Conservation (phyloP, 352 stramenopile genomes). For the Phytophthora rubi region DNA sequence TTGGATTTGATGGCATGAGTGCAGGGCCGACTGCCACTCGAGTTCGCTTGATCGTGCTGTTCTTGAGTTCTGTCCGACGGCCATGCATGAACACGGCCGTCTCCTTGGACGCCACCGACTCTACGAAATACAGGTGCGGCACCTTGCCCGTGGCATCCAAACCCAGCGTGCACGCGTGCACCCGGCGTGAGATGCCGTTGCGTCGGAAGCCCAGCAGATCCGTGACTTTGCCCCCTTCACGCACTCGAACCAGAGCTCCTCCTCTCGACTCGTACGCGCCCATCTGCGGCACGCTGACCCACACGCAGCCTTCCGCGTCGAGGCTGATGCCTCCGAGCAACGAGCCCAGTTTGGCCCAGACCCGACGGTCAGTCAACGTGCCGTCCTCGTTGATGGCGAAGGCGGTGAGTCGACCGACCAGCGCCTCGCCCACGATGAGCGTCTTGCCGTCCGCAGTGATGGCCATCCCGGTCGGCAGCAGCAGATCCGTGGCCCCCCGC, state of each 20-base stretch:
- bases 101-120: slow-evolving; percentile 48
- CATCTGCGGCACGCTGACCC: slow-evolving; percentile 58
- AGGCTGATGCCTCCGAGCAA: slow-evolving; percentile 62
- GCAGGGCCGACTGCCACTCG: slow-evolving; percentile 56
- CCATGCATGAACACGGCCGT: slow-evolving; percentile 40
- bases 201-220: slow-evolving; percentile 58
- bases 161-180: slow-evolving; percentile 65
- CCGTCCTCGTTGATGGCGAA: slow-evolving; percentile 60
- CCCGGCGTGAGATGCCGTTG: slow-evolving; percentile 57
- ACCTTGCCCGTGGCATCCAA: slow-evolving; percentile 47
- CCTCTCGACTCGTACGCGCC: slow-evolving; percentile 46
- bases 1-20: slow-evolving; percentile 40
- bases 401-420: slow-evolving; percentile 48
- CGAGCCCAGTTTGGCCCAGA: slow-evolving; percentile 61
- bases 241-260: slow-evolving; percentile 55
- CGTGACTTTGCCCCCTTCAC: slow-evolving; percentile 58
- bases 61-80: slow-evolving; percentile 34
- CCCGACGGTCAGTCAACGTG: slow-evolving; percentile 49
- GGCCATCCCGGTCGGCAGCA: slow-evolving; percentile 68
- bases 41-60: slow-evolving; percentile 51
- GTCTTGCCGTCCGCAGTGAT: slow-evolving; percentile 72
- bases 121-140: slow-evolving; percentile 62
- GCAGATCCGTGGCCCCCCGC: slow-evolving; percentile 54
- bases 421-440: slow-evolving; percentile 67
- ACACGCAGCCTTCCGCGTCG: slow-evolving; percentile 73